Evolutionary conservation across 306 rosid species (phyloP), one percentile per base, ranked within the genome.

Genomic region (Vicia faba): DNA sequence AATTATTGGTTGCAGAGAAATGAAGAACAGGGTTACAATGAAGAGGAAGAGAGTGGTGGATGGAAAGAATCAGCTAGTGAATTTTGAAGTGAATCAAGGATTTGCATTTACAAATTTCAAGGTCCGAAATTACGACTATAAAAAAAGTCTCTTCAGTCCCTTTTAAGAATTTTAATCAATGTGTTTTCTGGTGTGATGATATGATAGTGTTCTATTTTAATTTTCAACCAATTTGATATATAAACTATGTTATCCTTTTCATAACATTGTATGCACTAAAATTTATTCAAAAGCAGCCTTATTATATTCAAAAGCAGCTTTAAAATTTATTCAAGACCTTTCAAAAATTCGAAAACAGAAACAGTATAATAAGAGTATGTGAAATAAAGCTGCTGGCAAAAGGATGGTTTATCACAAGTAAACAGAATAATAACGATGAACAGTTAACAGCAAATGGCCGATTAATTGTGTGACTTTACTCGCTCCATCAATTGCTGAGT

Each of bases 31-130:
- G 53, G 26, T 11, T 8, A 64, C 58, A 18, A 4, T 60, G 67
- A 11, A 50, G 60, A 60, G n/a, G 68, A 44, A 11, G 74, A 61
- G 39, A 31, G 14, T 67, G 78, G 78, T 15, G 82, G 82, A 44
- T 78, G 82, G 82, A 72, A 28, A 29, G 25, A 72, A 78, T 78
- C 82, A 0, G 33, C 16, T 20, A 50, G 20, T 2, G 78, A 67
- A 3, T 61, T 12, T 11, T 71, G 19, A 66, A 72, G 71, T 72
- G 23, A 43, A 67, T 39, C 49, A 36, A 61, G 39, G 36, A 20
- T 49, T 66, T 28, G 8, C 46, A 64, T 39, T 66, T 28, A 11
- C 55, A 56, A 19, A 23, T 48, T 55, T 31, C 39, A 13, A 33
- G n/a, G 16, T 41, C 16, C 36, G 14, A 1, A 29, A 41, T 28